These are phyloP conservation scores for Colletotrichum chrysophilum DNA, from an alignment of 2,329 filamentous ascomycete genomes.

Conservation along the genomic window DNA sequence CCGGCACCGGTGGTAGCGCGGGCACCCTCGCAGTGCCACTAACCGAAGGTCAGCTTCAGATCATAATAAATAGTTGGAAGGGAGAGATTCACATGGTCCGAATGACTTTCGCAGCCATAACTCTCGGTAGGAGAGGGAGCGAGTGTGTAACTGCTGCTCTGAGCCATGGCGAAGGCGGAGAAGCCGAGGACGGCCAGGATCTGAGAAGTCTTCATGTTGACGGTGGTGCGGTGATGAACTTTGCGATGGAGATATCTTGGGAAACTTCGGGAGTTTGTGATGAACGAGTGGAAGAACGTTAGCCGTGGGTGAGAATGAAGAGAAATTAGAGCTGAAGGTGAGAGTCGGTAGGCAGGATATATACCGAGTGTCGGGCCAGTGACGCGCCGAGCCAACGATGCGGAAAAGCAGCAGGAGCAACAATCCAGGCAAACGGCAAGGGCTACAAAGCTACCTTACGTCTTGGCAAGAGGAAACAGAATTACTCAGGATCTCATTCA, in stretches of 20 bases:
- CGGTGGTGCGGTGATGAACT: background rate
- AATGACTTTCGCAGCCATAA: too few species aligned
- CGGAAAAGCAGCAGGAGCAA: background rate
- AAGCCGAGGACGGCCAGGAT: slow-evolving; percentile 19
- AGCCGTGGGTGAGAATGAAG: background rate
- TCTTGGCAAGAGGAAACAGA: background rate
- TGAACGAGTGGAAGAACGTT: background rate
- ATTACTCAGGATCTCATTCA: background rate
- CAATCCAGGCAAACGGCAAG: background rate
- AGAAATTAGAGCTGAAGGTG: background rate
- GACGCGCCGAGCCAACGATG: background rate
- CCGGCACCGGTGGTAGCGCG: background rate
- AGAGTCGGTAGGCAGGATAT: background rate
- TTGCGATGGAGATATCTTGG: background rate
- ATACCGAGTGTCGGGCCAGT: background rate
- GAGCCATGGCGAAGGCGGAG: background rate
- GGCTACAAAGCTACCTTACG: background rate
- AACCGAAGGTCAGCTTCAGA: fast-evolving
- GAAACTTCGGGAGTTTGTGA: background rate
- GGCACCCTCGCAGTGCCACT: background rate
- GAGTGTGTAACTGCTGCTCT: slow-evolving; percentile 3
- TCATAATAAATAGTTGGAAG: too few species aligned
- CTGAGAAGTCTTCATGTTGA: slow-evolving; percentile 19
- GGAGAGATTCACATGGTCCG: too few species aligned
- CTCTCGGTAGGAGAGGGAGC: slow-evolving; percentile 29